Evolutionary conservation across 768 basidiomycete genomes (phyloP).

Genomic region (Lepiota brunneoincarnata): DNA sequence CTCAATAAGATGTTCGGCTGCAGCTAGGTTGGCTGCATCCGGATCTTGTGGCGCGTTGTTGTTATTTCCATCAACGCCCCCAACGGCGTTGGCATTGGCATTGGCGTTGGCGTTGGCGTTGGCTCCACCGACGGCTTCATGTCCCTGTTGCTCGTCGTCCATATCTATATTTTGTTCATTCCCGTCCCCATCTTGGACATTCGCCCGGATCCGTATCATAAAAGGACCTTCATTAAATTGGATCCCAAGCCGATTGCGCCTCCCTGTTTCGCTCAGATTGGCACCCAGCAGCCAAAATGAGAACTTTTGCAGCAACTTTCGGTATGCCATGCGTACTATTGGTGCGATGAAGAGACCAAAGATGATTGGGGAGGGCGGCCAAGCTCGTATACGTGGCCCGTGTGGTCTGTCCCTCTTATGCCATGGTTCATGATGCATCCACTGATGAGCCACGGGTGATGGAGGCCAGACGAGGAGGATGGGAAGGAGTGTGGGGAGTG

Average conservation of each 20-base stretch:
- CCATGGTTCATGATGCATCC: slow-evolving; percentile 28
- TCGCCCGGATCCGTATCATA: slow-evolving; percentile 33
- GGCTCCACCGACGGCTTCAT: slow-evolving; percentile 3
- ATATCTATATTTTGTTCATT: slow-evolving; percentile 15
- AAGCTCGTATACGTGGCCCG: slow-evolving; percentile 21
- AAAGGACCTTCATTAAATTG: slow-evolving; percentile 31
- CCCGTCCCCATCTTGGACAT: slow-evolving; percentile 15
- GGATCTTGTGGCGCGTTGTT: slow-evolving; percentile 29
- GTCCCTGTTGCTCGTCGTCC: slow-evolving; percentile 14
- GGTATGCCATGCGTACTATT: slow-evolving; percentile 42
- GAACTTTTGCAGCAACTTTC: slow-evolving; percentile 33
- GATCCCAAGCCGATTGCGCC: slow-evolving; percentile 18
- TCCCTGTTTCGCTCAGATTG: slow-evolving; percentile 16
- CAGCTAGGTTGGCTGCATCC: slow-evolving; percentile 40
- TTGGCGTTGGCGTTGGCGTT: slow-evolving; percentile 18
- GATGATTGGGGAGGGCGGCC: slow-evolving; percentile 62
- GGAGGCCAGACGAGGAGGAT: slow-evolving; percentile 47
- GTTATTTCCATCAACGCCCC: slow-evolving; percentile 18
- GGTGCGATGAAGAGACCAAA: slow-evolving; percentile 55
- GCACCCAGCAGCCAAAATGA: slow-evolving; percentile 44
- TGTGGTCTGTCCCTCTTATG: slow-evolving; percentile 25
- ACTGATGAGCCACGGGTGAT: slow-evolving; percentile 32
- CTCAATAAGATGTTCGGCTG: slow-evolving; percentile 57
- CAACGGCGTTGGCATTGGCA: slow-evolving; percentile 20
- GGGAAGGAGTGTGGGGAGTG: slow-evolving; percentile 38